Conservation (phyloP, 2,329 filamentous ascomycete species). For the Cordyceps militaris region DNA sequence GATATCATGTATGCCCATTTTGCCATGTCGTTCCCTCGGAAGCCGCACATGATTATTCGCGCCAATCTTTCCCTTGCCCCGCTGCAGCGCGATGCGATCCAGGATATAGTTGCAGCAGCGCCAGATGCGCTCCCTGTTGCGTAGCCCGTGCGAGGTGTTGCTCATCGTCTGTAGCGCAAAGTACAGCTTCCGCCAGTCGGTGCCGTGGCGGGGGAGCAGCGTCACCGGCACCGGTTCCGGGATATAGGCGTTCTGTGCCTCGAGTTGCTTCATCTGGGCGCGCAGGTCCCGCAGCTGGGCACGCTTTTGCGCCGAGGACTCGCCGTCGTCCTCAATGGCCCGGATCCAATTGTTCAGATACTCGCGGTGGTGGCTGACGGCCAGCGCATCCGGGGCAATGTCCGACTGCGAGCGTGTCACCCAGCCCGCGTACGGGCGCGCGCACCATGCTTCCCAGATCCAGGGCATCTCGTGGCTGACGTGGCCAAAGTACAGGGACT, state of each 20-base stretch:
- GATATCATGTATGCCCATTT: too few species aligned
- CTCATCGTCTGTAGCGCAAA: constrained; percentile 1
- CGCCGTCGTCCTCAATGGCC: background rate
- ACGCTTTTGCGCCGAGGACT: background rate
- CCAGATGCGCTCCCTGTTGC: constrained; percentile 16
- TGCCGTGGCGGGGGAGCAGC: constrained; percentile 2
- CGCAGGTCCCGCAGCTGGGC: constrained; percentile 1
- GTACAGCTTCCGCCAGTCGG: constrained; percentile 16
- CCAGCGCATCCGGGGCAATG: background rate
- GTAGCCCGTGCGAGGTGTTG: constrained; percentile 6
- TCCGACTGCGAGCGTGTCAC: constrained; percentile 1
- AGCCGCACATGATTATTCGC: background rate
- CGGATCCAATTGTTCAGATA: background rate
- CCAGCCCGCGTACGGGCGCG: constrained; percentile 12
- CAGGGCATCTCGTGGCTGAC: constrained; percentile 13
- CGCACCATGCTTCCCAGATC: constrained; percentile 17
- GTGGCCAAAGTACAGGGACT: constrained; percentile 1
- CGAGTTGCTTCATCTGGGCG: background rate
- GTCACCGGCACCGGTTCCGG: constrained; percentile 3
- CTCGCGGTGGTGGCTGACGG: background rate
- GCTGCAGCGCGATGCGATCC: constrained; percentile 6
- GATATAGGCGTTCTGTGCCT: background rate
- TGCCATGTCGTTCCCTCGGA: background rate
- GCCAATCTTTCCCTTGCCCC: background rate
- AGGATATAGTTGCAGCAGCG: constrained; percentile 10